Evolutionary conservation across 2,329 filamentous ascomycete species (phyloP).

Genomic region (Magnaporthales sp.): DNA sequence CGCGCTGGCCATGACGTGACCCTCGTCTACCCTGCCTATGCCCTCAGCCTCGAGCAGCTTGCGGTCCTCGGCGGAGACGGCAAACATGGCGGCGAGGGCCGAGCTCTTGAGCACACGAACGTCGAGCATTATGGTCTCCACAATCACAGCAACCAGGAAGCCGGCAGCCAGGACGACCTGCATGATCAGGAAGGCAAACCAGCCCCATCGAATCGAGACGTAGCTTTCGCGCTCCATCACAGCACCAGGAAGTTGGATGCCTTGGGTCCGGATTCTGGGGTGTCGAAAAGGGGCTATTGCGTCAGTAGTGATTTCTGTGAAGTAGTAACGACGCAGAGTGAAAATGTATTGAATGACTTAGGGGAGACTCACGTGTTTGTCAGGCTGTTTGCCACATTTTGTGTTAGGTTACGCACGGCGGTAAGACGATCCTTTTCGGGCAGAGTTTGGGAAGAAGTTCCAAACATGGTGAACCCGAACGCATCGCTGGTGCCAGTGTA

Average conservation of each 20-base stretch:
- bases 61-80: slow-evolving; percentile 14
- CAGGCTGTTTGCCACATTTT: slow-evolving; percentile 14
- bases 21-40: slow-evolving; percentile 3
- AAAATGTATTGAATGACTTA: not conserved
- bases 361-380: slow-evolving; percentile 11
- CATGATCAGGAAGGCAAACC: slow-evolving; percentile 15
- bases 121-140: slow-evolving; percentile 15
- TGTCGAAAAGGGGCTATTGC: not conserved
- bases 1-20: slow-evolving; percentile 4
- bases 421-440: not conserved
- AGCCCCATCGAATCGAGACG: slow-evolving; percentile 17
- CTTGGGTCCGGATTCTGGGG: slow-evolving; percentile 9
- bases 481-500: slow-evolving; percentile 12
- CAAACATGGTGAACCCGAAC: slow-evolving; percentile 12
- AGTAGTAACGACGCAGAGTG: not conserved
- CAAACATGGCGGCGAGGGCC: slow-evolving; percentile 15
- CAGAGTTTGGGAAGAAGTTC: not conserved
- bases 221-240: slow-evolving; percentile 12
- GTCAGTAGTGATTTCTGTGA: not conserved
- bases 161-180: slow-evolving; percentile 12
- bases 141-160: slow-evolving; percentile 17
- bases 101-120: slow-evolving; percentile 18
- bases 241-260: slow-evolving; percentile 5
- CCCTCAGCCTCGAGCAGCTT: slow-evolving; percentile 10
- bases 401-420: slow-evolving; percentile 13